Evolutionary conservation across 2,329 filamentous ascomycete species (phyloP).

Genomic region (Sporothrix mexicana): DNA sequence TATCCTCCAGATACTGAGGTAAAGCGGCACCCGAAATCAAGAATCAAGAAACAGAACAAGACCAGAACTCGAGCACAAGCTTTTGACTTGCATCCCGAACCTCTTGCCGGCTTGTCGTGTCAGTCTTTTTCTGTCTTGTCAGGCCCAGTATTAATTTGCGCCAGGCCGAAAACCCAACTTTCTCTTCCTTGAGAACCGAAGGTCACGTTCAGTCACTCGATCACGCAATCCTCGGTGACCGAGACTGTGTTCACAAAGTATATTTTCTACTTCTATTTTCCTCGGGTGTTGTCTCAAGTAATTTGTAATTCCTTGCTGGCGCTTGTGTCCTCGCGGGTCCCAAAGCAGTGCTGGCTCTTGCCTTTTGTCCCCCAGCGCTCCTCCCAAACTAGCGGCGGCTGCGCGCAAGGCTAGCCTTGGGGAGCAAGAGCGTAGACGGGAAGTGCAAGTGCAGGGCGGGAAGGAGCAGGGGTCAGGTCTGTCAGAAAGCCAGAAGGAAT

Average conservation of each 20-base stretch:
- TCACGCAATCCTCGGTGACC: not conserved
- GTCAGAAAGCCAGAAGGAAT: not conserved
- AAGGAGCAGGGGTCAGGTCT: not conserved
- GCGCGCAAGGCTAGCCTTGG: slow-evolving; percentile 28
- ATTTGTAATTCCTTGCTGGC: slow-evolving; percentile 18
- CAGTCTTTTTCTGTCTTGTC: no score
- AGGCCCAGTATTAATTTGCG: slow-evolving; percentile 12
- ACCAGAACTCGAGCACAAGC: not conserved
- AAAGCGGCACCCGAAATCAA: not conserved
- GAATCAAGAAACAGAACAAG: not conserved
- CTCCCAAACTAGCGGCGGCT: slow-evolving; percentile 12
- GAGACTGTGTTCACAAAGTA: not conserved
- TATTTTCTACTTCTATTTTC: not conserved
- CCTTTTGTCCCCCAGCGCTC: no score
- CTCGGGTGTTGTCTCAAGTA: not conserved
- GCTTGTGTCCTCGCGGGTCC: not conserved
- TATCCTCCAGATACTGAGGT: not conserved
- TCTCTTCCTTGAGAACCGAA: not conserved
- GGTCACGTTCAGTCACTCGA: slow-evolving; percentile 19
- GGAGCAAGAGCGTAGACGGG: slow-evolving; percentile 19
- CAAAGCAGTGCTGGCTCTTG: no score
- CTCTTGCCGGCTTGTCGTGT: no score
- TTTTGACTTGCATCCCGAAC: no score
- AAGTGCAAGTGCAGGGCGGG: slow-evolving; percentile 14
- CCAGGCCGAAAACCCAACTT: not conserved